Evolutionary conservation across 1,139 yeast genomes (phyloP).

Genomic region (Saccharomyces hybrid): DNA sequence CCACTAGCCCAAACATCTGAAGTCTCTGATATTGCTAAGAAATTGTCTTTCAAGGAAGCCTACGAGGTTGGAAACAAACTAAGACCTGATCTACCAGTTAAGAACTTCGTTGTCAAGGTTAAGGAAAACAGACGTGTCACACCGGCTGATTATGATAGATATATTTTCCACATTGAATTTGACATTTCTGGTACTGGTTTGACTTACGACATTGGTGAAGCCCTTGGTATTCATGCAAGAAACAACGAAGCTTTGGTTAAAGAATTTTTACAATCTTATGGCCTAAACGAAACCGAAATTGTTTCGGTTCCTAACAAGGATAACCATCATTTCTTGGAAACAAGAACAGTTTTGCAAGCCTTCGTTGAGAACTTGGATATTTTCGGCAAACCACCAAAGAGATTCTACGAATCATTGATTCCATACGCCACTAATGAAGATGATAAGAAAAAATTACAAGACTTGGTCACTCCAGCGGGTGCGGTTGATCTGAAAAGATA

Average conservation of each 20-base stretch:
- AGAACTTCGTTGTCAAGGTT: slow-evolving; percentile 81
- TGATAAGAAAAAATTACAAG: slow-evolving; percentile 55
- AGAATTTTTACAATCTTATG: slow-evolving; percentile 63
- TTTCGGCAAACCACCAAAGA: slow-evolving; percentile 93
- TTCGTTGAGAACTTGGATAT: slow-evolving; percentile 75
- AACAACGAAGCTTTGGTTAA: slow-evolving; percentile 60
- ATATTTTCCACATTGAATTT: slow-evolving; percentile 93
- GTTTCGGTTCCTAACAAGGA: slow-evolving; percentile 71
- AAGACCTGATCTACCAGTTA: slow-evolving; percentile 86
- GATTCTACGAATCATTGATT: slow-evolving; percentile 80
- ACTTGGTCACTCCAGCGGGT: slow-evolving; percentile 69
- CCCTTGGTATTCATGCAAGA: slow-evolving; percentile 90
- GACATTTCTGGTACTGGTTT: slow-evolving; percentile 87
- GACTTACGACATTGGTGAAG: slow-evolving; percentile 91
- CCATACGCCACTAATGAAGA: slow-evolving; percentile 62
- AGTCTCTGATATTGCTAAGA: slow-evolving; percentile 55
- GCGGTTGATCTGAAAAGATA: slow-evolving; percentile 78
- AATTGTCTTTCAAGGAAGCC: slow-evolving; percentile 75
- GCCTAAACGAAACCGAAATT: slow-evolving; percentile 54
- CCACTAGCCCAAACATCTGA: slow-evolving; percentile 41
- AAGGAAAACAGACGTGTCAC: slow-evolving; percentile 89
- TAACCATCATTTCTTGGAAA: slow-evolving; percentile 48
- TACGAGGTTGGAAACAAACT: slow-evolving; percentile 47
- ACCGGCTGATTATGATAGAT: slow-evolving; percentile 84
- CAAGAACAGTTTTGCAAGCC: slow-evolving; percentile 75